Conservation (phyloP, 1,284 basidiomycete genomes). For the Cutaneotrichosporon dermatis region DNA sequence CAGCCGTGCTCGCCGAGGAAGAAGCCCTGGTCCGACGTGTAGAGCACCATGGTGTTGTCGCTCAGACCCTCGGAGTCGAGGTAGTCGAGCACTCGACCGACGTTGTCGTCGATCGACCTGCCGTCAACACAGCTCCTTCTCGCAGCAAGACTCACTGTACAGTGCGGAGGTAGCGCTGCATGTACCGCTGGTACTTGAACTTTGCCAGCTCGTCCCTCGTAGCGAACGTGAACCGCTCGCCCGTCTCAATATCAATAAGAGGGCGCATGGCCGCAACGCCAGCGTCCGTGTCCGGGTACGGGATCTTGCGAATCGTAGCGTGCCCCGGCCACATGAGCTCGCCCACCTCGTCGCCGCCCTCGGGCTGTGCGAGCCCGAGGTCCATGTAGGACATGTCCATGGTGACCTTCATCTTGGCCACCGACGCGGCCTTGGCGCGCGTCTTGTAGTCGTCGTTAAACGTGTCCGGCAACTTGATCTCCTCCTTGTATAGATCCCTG, state of each 20-base stretch:
- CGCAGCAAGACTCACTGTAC: slow-evolving; percentile 13
- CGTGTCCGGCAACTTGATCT: slow-evolving; percentile 24
- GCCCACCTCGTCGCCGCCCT: slow-evolving; percentile 19
- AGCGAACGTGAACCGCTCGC: slow-evolving; percentile 22
- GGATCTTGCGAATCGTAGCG: slow-evolving; percentile 10
- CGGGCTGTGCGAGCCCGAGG: slow-evolving; percentile 23
- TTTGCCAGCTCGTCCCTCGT: slow-evolving; percentile 18
- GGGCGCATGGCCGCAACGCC: slow-evolving; percentile 19
- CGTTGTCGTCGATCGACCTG: slow-evolving; percentile 23
- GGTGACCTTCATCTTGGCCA: slow-evolving; percentile 26
- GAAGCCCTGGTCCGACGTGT: slow-evolving; percentile 26
- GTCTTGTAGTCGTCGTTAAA: slow-evolving; percentile 28
- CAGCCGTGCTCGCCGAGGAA: slow-evolving; percentile 31
- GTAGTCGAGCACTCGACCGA: slow-evolving; percentile 23
- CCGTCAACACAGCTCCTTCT: not conserved
- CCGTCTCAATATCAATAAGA: slow-evolving; percentile 16
- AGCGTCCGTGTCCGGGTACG: slow-evolving; percentile 11
- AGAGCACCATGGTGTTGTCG: slow-evolving; percentile 24
- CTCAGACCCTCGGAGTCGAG: slow-evolving; percentile 18
- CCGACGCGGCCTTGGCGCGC: slow-evolving; percentile 23
- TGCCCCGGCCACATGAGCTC: slow-evolving; percentile 4
- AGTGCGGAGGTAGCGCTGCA: slow-evolving; percentile 26
- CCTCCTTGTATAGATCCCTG: slow-evolving; percentile 21
- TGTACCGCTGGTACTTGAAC: slow-evolving; percentile 28
- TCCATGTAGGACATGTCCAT: slow-evolving; percentile 25